Evolutionary conservation across 768 basidiomycete genomes (phyloP).

Genomic region (Punctularia strigosozonata): DNA sequence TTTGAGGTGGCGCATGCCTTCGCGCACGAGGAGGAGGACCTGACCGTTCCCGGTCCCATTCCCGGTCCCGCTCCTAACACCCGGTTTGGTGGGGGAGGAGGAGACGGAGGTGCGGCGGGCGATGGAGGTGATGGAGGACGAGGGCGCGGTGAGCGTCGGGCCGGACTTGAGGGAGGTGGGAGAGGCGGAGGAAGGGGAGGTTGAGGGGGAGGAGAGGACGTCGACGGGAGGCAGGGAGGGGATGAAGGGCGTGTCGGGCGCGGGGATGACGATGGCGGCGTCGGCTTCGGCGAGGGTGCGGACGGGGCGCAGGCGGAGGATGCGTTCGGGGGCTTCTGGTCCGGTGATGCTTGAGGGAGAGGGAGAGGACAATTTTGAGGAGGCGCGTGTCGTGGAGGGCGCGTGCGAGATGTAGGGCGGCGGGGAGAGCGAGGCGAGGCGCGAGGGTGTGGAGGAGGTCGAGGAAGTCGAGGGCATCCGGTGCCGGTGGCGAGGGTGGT

Average conservation of each 20-base stretch:
- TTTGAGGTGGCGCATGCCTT: conserved; percentile 34
- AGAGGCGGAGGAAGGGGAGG: too few relatives aligned
- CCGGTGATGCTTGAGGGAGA: conserved; percentile 12
- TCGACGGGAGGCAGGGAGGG: conserved; percentile 8
- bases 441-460: conserved; percentile 26
- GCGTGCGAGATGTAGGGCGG: conserved; percentile 10
- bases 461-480: too few relatives aligned
- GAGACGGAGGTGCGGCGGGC: too few relatives aligned
- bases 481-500: too few relatives aligned
- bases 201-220: conserved; percentile 5
- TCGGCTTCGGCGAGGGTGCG: conserved; percentile 36
- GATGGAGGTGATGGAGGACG: conserved; percentile 7
- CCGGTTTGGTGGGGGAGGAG: too few relatives aligned
- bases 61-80: too few relatives aligned
- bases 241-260: conserved; percentile 15
- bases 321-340: conserved; percentile 15
- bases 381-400: conserved; percentile 6
- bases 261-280: conserved; percentile 35
- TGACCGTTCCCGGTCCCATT: conserved; percentile 8
- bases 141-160: too few relatives aligned
- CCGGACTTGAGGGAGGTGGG: too few relatives aligned
- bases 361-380: conserved; percentile 2
- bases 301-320: conserved; percentile 38
- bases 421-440: conserved; percentile 26
- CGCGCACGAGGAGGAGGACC: conserved; percentile 38